phyloP scores from a whole-genome alignment of 768 basidiomycete genomes.

The Kwoniella heveanensis region DNA sequence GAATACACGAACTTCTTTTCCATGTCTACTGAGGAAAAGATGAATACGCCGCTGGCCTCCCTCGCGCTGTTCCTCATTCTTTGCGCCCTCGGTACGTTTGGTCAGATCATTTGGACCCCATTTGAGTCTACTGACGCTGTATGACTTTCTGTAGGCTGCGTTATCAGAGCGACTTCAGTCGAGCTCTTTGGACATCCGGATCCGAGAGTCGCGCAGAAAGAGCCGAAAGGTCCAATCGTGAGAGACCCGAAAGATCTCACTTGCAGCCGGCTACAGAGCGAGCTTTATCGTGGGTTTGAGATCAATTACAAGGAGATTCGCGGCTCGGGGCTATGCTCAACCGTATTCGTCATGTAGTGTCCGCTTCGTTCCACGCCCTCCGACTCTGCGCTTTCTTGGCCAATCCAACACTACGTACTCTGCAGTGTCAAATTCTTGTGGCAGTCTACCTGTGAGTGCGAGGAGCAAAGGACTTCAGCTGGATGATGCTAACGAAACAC shows the following conservation, averaged over 20 bases:
- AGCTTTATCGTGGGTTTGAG: slow-evolving; percentile 53
- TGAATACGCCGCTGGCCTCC: slow-evolving; percentile 46
- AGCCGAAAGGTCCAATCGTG: background rate
- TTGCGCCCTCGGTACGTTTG: slow-evolving; percentile 44
- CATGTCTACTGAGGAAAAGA: slow-evolving; percentile 44
- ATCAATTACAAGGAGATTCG: no score
- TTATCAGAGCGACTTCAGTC: slow-evolving; percentile 47
- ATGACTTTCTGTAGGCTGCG: slow-evolving; percentile 35
- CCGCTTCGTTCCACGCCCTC: slow-evolving; percentile 54
- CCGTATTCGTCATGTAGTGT: no score
- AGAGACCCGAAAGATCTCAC: slow-evolving; percentile 50
- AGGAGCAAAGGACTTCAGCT: background rate
- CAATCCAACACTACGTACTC: slow-evolving; percentile 48
- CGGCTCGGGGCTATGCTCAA: no score
- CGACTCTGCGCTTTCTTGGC: slow-evolving; percentile 53
- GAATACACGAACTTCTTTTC: slow-evolving; percentile 50
- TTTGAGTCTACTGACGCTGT: background rate
- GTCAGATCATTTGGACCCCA: background rate
- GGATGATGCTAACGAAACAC: no score
- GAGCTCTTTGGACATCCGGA: slow-evolving; percentile 51
- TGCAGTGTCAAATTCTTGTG: slow-evolving; percentile 48
- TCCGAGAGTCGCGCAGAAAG: slow-evolving; percentile 5
- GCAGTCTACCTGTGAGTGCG: slow-evolving; percentile 44
- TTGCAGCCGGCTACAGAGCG: slow-evolving; percentile 51
- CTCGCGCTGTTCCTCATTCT: slow-evolving; percentile 52